Conservation (phyloP, 805 yeast genomes). For the Yamadazyma ubonensis region DNA sequence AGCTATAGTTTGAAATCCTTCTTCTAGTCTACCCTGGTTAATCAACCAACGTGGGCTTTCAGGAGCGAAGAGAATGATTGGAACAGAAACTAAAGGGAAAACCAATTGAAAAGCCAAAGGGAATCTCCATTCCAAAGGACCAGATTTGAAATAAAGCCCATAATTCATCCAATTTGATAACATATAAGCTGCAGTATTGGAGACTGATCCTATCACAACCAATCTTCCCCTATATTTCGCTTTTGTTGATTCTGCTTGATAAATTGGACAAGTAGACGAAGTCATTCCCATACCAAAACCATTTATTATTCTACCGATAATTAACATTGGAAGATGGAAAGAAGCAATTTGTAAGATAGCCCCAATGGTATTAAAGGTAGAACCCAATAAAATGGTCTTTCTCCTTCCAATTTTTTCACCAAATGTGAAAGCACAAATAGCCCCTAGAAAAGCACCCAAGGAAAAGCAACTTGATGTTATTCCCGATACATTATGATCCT, state of each 20-base stretch:
- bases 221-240: conserved; percentile 47
- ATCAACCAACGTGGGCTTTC: conserved; percentile 41
- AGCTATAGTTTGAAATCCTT: conserved; percentile 21
- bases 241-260: conserved; percentile 40
- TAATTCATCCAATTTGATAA: conserved; percentile 39
- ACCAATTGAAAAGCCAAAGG: conserved; percentile 41
- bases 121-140: conserved; percentile 44
- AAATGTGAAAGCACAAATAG: conserved; percentile 33
- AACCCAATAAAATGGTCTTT: conserved; percentile 29
- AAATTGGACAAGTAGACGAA: conserved; percentile 37
- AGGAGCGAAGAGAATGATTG: conserved; percentile 28
- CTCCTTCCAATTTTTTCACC: conserved; percentile 39
- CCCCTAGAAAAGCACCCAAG: conserved; percentile 42
- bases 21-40: conserved; percentile 22
- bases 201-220: conserved; percentile 39
- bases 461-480: conserved; percentile 26
- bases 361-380: conserved; percentile 35
- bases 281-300: conserved; percentile 44
- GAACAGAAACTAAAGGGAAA: conserved; percentile 34
- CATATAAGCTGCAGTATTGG: conserved; percentile 39
- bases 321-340: conserved; percentile 31
- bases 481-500: conserved; percentile 14
- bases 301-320: conserved; percentile 40
- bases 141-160: conserved; percentile 32
- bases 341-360: conserved; percentile 37